Evolutionary conservation across 352 stramenopile species (phyloP), one percentile per base, ranked within the genome.

Genomic region (Phytophthora agathidicida): DNA sequence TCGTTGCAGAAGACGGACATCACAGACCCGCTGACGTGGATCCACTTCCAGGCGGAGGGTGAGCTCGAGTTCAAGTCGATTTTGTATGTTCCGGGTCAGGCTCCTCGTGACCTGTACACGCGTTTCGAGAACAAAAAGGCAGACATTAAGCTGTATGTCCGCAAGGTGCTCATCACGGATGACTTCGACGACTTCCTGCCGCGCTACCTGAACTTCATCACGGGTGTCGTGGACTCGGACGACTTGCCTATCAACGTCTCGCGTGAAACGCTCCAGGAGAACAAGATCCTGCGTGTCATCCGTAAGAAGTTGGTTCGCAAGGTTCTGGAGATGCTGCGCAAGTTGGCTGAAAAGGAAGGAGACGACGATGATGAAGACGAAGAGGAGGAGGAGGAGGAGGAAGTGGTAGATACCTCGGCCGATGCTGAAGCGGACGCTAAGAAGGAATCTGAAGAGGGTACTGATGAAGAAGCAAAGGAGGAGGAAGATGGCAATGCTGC

Each of bases 21-120:
- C 7, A 74, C 71, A 24, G 89, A 98, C 46, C 89, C 96, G 24
- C 67, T 96, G 33, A 90, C 91, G n/a, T 99, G 97, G 97, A 98
- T 96, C 30, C 98, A 99, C 80, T 99, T 99, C 78, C 97, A 98
- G 70, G 98, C 96, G 13, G 98, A 99, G 80, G 98, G 98, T 59
- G 98, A 99, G 65, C 97, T 99, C 45, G 98, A 99, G 72, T 99
- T 99, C 87, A 99, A 99, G 80, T 98, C 92, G 28, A 99, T 99
- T 51, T 65, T 99, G 33, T 99, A 98, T 82, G 75, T 99, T 5
- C 98, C 98, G 14, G 80, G 80, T 10, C 83, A 93, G 45, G 86
- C 96, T 17, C 80, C 93, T 16, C 68, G 65, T 32, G 84, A 97
- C 56, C 36, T 97, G 35, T 97, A 96, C 75, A 89, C 96, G 23